phyloP scores from a whole-genome alignment of 1,284 basidiomycete species.

The Pseudozyma sp. region DNA sequence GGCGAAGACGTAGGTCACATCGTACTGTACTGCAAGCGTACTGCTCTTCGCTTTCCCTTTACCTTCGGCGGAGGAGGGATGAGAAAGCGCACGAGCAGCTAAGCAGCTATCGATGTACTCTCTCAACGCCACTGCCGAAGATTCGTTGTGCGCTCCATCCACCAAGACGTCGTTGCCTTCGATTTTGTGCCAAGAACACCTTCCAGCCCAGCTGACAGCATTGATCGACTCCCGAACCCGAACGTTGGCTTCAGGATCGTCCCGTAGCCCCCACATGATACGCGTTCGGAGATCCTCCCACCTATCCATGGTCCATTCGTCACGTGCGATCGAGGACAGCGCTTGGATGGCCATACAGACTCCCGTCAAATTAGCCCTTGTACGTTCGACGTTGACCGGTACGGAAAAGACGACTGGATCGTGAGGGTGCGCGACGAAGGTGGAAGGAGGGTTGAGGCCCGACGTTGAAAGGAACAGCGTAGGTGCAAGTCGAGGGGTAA shows the following conservation, averaged over 20 bases:
- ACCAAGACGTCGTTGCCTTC: slow-evolving; percentile 72
- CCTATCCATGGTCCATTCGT: slow-evolving; percentile 48
- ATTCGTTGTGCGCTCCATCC: slow-evolving; percentile 96
- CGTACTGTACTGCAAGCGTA: slow-evolving; percentile 9
- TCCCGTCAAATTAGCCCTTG: slow-evolving; percentile 55
- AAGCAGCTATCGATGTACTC: slow-evolving; percentile 75
- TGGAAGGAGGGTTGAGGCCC: slow-evolving; percentile 45
- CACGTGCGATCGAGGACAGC: slow-evolving; percentile 61
- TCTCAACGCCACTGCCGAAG: slow-evolving; percentile 79
- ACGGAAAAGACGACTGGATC: slow-evolving; percentile 44
- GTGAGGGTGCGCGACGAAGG: slow-evolving; percentile 48
- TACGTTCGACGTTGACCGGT: slow-evolving; percentile 43
- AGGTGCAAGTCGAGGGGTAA: slow-evolving; percentile 32
- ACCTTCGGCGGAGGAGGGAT: slow-evolving; percentile 1
- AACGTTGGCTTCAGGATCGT: slow-evolving; percentile 36
- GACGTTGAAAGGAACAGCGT: slow-evolving; percentile 46
- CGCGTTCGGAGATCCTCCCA: slow-evolving; percentile 58
- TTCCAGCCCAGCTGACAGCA: slow-evolving; percentile 78
- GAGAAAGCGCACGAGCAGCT: slow-evolving; percentile 12
- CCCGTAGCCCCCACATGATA: slow-evolving; percentile 58
- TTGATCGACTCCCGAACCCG: slow-evolving; percentile 36
- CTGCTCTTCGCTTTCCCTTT: background rate
- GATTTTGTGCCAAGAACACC: slow-evolving; percentile 78
- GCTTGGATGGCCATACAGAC: slow-evolving; percentile 63
- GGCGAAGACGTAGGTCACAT: slow-evolving; percentile 59